Evolutionary conservation across 2,329 filamentous ascomycete genomes (phyloP).

Genomic region (Stachybotrys chartarum): DNA sequence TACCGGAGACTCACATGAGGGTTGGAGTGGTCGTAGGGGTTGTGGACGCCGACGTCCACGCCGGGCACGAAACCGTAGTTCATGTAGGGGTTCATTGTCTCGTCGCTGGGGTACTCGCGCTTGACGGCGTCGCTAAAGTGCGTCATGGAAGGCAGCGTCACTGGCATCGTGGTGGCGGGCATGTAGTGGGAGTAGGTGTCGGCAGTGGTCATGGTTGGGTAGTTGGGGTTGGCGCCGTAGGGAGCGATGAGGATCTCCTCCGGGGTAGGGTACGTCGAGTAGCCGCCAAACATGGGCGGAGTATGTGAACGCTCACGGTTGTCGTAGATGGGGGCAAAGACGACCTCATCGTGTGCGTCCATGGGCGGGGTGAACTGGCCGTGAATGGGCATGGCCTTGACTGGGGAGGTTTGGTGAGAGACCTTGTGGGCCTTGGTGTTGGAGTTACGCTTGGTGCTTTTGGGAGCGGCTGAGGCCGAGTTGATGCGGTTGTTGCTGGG

Average conservation of each 20-base stretch:
- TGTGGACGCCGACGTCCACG: constrained; percentile 54
- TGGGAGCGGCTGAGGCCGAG: constrained; percentile 14
- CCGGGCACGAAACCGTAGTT: constrained; percentile 58
- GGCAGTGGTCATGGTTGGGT: constrained; percentile 42
- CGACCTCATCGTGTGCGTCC: constrained; percentile 54
- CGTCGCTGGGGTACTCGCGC: constrained; percentile 55
- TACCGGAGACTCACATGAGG: constrained; percentile 62
- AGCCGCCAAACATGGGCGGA: constrained; percentile 59
- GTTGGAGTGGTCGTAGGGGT: constrained; percentile 60
- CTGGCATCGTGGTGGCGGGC: constrained; percentile 41
- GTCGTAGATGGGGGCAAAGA: constrained; percentile 55
- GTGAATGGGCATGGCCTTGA: constrained; percentile 32
- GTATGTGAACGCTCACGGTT: constrained; percentile 64
- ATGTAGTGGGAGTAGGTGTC: constrained; percentile 52
- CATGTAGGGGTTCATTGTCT: constrained; percentile 58
- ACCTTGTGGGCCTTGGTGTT: constrained; percentile 20
- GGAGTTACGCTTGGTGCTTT: constrained; percentile 23
- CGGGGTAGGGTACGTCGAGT: constrained; percentile 59
- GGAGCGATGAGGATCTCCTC: constrained; percentile 57
- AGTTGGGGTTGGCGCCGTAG: constrained; percentile 47
- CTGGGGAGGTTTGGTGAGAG: constrained; percentile 14
- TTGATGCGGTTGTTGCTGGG: constrained; percentile 13
- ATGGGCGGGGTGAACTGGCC: constrained; percentile 57
- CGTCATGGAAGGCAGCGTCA: constrained; percentile 58
- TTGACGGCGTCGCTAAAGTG: constrained; percentile 60